Base-by-base conservation (phyloP, 2,329 filamentous ascomycete species). In the Colletotrichum spaethianum region DNA sequence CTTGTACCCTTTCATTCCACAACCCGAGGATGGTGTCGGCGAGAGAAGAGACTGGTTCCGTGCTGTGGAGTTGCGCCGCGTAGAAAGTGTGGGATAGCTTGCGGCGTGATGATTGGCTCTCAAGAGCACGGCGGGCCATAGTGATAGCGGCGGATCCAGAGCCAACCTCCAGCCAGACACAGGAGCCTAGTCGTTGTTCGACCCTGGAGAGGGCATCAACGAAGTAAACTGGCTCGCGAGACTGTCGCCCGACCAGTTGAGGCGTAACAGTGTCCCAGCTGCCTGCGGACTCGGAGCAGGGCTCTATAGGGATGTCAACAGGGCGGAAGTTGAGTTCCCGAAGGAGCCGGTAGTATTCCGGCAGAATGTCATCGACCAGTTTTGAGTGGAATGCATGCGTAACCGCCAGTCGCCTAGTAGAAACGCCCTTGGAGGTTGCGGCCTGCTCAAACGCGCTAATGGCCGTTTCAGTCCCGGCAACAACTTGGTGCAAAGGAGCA, bases 111-210 rank as follows among this genome's bases (percentile, higher is more conserved):
- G n/a, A 28, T 26, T 28, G 48, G 28, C 46, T 72, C 0, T 67
- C 70, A 16, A 82, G 67, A 0, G 80, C 80, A 2, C 79, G 78
- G 14, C 75, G 71, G 0, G 77, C 77, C 81, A 84, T 83, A 12
- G 67, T 31, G 0, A 80, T 79, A 7, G 84, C 77, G 2, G 80
- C 79, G 0, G 82, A 81, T 36, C 74, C 74, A 1, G 79, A 78
- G 4, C 81, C 81, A 4, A 78, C 79, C 61, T 83, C 81, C 9
- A 83, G 67, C 76, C 77, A 82, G 33, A 80, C 63, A 38, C 70
- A 73, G 0, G 72, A 62, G 4, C 76, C 75, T 14, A 77, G 71
- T 18, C 75, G 63, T 18, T 67, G 56, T 18, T 72, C 72, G 0
- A 82, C 40, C 20, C 80, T 69, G 11, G 74, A 50, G 4, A 80